phyloP scores from a whole-genome alignment of 2,329 filamentous ascomycete genomes.

The Claviceps africana region DNA sequence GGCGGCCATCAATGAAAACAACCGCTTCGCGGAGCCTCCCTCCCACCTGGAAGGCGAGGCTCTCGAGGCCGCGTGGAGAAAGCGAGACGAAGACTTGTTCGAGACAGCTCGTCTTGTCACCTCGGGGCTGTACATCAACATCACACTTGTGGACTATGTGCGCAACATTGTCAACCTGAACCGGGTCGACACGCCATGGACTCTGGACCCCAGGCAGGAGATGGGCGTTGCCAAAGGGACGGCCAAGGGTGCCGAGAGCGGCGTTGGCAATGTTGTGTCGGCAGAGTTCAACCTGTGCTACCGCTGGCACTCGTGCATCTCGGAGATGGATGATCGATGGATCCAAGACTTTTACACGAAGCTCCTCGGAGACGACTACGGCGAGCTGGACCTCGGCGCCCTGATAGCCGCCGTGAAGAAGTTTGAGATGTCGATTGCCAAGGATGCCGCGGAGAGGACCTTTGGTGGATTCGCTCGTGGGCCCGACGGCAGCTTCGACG shows the following conservation, averaged over 20 bases:
- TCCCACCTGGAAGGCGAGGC: conserved; percentile 34
- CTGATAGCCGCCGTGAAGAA: conserved; percentile 49
- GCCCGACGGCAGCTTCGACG: conserved; percentile 53
- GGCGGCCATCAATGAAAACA: conserved; percentile 72
- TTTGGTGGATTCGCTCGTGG: conserved; percentile 55
- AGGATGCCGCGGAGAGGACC: conserved; percentile 53
- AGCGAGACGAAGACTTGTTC: conserved; percentile 66
- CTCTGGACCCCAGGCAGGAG: conserved; percentile 60
- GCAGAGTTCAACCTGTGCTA: conserved; percentile 85
- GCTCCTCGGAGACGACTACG: conserved; percentile 41
- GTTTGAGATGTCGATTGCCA: conserved; percentile 45
- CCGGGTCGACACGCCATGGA: conserved; percentile 57
- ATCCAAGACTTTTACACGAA: conserved; percentile 53
- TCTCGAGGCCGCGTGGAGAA: conserved; percentile 41
- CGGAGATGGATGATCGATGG: conserved; percentile 61
- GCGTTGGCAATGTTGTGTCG: conserved; percentile 69
- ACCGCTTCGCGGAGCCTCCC: conserved; percentile 56
- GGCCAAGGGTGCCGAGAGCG: conserved; percentile 47
- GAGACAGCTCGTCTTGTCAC: conserved; percentile 66
- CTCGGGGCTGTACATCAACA: conserved; percentile 64
- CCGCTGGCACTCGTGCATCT: conserved; percentile 73
- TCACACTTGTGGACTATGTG: conserved; percentile 65
- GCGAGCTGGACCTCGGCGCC: conserved; percentile 42
- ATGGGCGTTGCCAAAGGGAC: conserved; percentile 43
- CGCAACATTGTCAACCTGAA: conserved; percentile 56